A percentile compares a stretch with the other conserved stretches of the same genome.
These are phyloP conservation scores for Raphanus sativus DNA, from an alignment of 345 rosid genomes.

Conservation along the genomic window DNA sequence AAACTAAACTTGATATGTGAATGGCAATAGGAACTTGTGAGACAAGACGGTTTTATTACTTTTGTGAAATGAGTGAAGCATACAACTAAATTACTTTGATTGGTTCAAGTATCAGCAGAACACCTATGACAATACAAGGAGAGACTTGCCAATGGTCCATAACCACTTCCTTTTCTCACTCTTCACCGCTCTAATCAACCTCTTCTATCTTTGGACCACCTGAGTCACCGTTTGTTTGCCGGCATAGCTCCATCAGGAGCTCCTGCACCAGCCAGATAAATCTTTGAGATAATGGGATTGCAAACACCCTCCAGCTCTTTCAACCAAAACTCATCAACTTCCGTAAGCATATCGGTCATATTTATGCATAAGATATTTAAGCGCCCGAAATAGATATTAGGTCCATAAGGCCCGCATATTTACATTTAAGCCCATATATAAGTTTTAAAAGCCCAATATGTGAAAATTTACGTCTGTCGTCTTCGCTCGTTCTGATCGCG, in stretches of 20 bases:
- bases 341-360: too few species aligned
- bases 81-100: conserved; percentile 7
- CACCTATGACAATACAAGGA: not conserved
- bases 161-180: not conserved
- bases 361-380: too few species aligned
- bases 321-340: conserved; percentile 43
- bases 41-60: not conserved
- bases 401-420: conserved; percentile 12
- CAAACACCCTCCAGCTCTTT: conserved; percentile 46
- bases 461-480: not conserved
- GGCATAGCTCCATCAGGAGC: too few species aligned
- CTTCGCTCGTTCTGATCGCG: not conserved
- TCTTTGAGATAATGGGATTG: conserved; percentile 46
- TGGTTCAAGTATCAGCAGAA: not conserved
- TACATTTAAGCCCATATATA: not conserved
- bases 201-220: conserved; percentile 51
- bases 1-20: too few species aligned
- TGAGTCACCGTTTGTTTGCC: too few species aligned
- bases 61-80: not conserved
- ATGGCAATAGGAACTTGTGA: not conserved
- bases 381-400: too few species aligned
- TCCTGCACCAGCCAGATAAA: conserved; percentile 39
- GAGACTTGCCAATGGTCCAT: not conserved
- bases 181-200: conserved; percentile 32
- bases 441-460: conserved; percentile 6